Base-by-base conservation (phyloP, 768 basidiomycete genomes). In the Thelephora ganbajun region DNA sequence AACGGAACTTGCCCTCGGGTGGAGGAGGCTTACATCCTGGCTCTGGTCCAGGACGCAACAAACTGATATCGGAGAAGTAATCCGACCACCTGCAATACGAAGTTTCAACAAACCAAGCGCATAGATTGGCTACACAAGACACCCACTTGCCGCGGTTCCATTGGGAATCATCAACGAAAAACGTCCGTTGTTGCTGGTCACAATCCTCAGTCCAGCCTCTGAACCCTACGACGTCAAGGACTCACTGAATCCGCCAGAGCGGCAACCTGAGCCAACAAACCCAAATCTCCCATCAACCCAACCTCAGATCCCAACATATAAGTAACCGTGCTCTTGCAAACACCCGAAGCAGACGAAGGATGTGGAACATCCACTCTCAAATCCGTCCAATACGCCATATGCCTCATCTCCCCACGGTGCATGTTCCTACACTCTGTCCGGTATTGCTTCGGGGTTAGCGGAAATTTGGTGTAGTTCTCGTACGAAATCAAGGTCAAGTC, bases 131-230 rank as follows among this genome's bases (percentile, higher is more conserved):
- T 36, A 14, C 20, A 47, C 11, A 18, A 18, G 34, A 14, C 4
- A 62, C 76, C 47, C 51, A 80, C 79, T 73, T 78, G 65, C 80
- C 82, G 48, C 81, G 73, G 59, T 81, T 77, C 82, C 83, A 85
- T 51, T 77, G 73, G 0, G 73, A 73, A 59, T 85, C 82, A 49
- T 81, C 76, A 4, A 85, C 66, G 46, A 84, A 66, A 61, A 85
- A 79, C 2, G 81, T 82, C 35, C 76, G 65, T 54, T 77, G 76
- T 48, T 71, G 66, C 81, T 83, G 50, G 33, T 35, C 13, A 30
- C 9, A 16, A 13, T 3, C 22, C n/a, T 41, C 33, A 44, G 16
- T 44, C 30, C 39, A 35, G 37, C 20, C 45, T 12, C 30, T 47
- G 12, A 52, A 14, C 18, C 14, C 49, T 22, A 14, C 47, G 36